Evolutionary conservation across 1,284 basidiomycete genomes (phyloP).

Genomic region (Stygiomarasmius scandens): DNA sequence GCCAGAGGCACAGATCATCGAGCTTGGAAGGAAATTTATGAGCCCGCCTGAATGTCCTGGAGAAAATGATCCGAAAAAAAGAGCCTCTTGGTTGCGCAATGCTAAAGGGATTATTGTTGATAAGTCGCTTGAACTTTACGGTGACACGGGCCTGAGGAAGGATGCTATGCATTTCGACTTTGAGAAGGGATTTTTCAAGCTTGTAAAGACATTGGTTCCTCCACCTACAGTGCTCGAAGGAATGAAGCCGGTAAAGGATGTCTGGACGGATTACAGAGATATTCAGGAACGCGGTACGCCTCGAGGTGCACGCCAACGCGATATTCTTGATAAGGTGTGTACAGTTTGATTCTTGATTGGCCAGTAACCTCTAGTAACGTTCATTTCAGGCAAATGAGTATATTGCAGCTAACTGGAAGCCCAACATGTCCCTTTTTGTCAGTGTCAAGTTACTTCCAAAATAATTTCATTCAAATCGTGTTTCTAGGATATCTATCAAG

Average conservation of each 20-base stretch:
- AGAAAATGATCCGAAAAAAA: not conserved
- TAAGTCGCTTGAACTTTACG: not conserved
- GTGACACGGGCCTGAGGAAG: not conserved
- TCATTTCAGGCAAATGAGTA: conserved; percentile 18
- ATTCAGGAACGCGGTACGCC: too few species aligned
- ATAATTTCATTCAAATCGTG: not conserved
- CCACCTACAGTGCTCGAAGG: conserved; percentile 7
- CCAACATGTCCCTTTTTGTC: conserved; percentile 31
- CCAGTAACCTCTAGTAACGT: too few species aligned
- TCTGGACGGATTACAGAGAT: not conserved
- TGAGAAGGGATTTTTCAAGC: not conserved
- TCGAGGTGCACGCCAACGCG: not conserved
- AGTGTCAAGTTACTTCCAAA: not conserved
- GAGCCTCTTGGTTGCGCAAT: not conserved
- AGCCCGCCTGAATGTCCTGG: not conserved
- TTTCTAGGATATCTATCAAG: not conserved
- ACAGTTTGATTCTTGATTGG: too few species aligned
- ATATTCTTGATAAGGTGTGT: too few species aligned
- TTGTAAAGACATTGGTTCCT: conserved; percentile 21
- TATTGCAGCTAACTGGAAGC: conserved; percentile 28
- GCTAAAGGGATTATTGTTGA: not conserved
- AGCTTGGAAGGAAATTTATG: not conserved
- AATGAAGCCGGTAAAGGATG: not conserved
- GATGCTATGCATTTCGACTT: not conserved
- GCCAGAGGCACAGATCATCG: not conserved